Percentiles rank a stretch among this genome's conserved stretches.
Conservation (phyloP, 768 basidiomycete genomes). For the Chalciporus sphaerocephalus region DNA sequence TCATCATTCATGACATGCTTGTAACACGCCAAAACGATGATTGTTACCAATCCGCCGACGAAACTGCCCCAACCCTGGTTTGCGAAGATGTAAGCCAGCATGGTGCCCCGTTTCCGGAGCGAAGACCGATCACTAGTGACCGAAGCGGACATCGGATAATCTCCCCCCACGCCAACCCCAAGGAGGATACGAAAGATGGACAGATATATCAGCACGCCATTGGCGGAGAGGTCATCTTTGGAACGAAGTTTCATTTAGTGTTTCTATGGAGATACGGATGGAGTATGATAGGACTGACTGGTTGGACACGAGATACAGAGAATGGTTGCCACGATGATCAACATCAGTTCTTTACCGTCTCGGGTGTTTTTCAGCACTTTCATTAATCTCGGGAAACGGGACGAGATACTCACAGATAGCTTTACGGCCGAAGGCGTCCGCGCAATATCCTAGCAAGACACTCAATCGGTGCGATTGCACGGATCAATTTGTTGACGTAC, state of each 20-base stretch:
- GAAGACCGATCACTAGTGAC: conserved; percentile 64
- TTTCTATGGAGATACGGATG: neutral
- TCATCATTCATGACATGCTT: conserved; percentile 57
- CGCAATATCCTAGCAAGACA: conserved; percentile 47
- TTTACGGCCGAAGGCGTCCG: conserved; percentile 66
- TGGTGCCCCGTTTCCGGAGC: conserved; percentile 61
- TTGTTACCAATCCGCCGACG: conserved; percentile 54
- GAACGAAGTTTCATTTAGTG: conserved; percentile 1
- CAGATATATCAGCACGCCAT: conserved; percentile 56
- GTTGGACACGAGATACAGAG: conserved; percentile 64
- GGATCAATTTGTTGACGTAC: conserved; percentile 26
- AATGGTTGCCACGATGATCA: conserved; percentile 77
- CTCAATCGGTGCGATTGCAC: neutral
- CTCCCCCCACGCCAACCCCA: conserved; percentile 75
- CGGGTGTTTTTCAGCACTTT: conserved; percentile 7
- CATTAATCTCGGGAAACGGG: neutral
- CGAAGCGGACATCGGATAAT: conserved; percentile 74
- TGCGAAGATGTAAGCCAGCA: conserved; percentile 74
- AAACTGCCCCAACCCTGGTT: conserved; percentile 79
- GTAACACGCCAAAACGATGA: conserved; percentile 63
- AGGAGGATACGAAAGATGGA: conserved; percentile 65
- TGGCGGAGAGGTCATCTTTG: conserved; percentile 47
- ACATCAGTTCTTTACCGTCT: conserved; percentile 77
- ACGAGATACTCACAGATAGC: conserved; percentile 46
- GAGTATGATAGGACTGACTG: conserved; percentile 28